Evolutionary conservation across 164 flowering plant genomes (phyloP).

Genomic region (Dillenia suffruticosa): DNA sequence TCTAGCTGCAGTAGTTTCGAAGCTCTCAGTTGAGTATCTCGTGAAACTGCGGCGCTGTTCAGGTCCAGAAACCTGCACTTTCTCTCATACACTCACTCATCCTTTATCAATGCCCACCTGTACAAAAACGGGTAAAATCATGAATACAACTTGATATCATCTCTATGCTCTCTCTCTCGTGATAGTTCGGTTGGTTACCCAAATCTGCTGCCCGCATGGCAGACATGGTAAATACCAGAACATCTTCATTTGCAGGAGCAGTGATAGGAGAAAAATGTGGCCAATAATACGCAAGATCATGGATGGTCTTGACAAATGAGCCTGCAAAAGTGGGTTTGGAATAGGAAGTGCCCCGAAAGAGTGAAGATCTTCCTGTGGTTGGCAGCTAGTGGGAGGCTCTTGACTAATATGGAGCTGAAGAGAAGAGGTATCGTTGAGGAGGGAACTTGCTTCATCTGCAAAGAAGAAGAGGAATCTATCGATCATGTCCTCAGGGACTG

Average conservation of each 20-base stretch:
- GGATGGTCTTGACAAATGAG: conserved; percentile 28
- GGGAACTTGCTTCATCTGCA: too few species aligned
- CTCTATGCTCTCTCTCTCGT: too few species aligned
- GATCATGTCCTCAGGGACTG: too few species aligned
- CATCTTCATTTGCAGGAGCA: conserved; percentile 49
- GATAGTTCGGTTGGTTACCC: conserved; percentile 35
- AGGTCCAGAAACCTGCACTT: conserved; percentile 22
- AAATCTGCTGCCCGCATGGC: conserved; percentile 77
- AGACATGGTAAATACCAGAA: conserved; percentile 74
- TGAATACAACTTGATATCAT: too few species aligned
- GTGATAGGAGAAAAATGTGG: conserved; percentile 73
- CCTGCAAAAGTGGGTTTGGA: too few species aligned
- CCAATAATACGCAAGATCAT: conserved; percentile 76
- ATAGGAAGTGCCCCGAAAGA: too few species aligned
- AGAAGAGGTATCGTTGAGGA: too few species aligned
- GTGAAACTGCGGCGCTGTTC: conserved; percentile 43
- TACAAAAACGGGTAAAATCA: not conserved
- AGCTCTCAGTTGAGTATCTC: conserved; percentile 61
- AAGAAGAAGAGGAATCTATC: too few species aligned
- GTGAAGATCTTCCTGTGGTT: too few species aligned
- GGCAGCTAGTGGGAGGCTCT: too few species aligned
- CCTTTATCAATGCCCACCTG: conserved; percentile 82
- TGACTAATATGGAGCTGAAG: too few species aligned
- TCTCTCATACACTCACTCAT: conserved; percentile 37
- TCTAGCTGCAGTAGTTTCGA: conserved; percentile 42